These are phyloP conservation scores for Cadophora gregata DNA, from an alignment of 2,329 filamentous ascomycete species.

Conservation along the genomic window DNA sequence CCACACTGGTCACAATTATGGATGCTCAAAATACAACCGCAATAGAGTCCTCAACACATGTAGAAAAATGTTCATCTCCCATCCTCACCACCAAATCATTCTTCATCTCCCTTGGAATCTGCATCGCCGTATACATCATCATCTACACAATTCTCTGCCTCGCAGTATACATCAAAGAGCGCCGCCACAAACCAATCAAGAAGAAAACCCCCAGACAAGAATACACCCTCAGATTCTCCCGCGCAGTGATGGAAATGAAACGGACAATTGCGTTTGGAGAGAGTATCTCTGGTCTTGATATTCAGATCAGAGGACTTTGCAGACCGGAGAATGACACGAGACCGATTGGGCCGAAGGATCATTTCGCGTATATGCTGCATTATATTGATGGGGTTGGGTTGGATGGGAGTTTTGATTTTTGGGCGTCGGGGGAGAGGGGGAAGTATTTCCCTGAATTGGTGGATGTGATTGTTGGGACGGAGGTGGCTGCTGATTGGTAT, in stretches of 20 bases:
- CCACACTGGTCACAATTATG: not conserved
- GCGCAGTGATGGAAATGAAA: not conserved
- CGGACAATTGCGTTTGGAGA: not conserved
- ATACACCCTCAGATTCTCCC: not conserved
- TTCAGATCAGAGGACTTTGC: not conserved
- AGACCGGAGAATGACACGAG: not conserved
- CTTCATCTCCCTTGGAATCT: not conserved
- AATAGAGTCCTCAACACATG: not conserved
- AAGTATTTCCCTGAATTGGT: too few species aligned
- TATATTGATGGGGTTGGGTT: not conserved
- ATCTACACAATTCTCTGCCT: not conserved
- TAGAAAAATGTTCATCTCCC: not conserved
- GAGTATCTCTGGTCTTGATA: not conserved
- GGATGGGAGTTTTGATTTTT: not conserved
- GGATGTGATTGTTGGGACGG: too few species aligned
- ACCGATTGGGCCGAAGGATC: not conserved
- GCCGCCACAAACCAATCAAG: not conserved
- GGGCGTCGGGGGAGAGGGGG: too few species aligned
- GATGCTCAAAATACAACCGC: not conserved
- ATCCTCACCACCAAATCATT: not conserved
- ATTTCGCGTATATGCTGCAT: not conserved
- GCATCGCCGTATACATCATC: not conserved
- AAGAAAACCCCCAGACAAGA: not conserved
- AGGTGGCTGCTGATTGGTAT: too few species aligned
- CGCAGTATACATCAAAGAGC: not conserved